These are phyloP conservation scores for Sclerotinia glacialis DNA, from an alignment of 2,329 filamentous ascomycete genomes.

Conservation along the genomic window DNA sequence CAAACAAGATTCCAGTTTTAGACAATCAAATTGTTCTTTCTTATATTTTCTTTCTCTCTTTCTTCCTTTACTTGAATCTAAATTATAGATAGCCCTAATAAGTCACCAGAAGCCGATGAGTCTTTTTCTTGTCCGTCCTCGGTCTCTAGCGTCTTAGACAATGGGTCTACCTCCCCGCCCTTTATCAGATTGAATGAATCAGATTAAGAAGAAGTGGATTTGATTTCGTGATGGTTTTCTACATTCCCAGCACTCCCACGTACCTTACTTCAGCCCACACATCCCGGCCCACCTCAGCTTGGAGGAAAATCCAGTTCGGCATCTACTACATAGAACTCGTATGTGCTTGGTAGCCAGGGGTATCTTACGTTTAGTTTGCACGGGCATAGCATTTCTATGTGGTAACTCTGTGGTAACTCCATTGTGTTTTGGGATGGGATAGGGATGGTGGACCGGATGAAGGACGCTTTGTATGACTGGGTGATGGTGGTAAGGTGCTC, in stretches of 20 bases:
- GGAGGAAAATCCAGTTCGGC: neutral
- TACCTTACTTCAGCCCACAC: neutral
- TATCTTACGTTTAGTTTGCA: neutral
- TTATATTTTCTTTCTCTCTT: neutral
- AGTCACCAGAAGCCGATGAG: neutral
- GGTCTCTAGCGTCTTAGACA: conserved; percentile 8
- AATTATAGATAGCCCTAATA: neutral
- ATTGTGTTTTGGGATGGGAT: neutral
- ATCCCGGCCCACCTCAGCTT: too few relatives aligned
- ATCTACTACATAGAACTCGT: neutral
- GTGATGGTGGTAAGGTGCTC: neutral
- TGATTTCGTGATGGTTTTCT: conserved; percentile 1
- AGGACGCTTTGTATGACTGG: neutral
- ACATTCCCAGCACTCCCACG: neutral
- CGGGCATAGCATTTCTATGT: neutral
- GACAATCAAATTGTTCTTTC: neutral
- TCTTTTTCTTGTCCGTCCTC: conserved; percentile 1
- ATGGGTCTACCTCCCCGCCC: neutral
- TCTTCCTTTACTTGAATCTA: neutral
- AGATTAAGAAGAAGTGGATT: neutral
- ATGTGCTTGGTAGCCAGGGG: neutral
- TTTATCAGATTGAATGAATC: conserved; percentile 1
- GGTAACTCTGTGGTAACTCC: conserved; percentile 13
- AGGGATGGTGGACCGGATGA: neutral
- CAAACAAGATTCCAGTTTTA: neutral